phyloP scores from a whole-genome alignment of 768 basidiomycete species.

The Hemileccinum impolitum region DNA sequence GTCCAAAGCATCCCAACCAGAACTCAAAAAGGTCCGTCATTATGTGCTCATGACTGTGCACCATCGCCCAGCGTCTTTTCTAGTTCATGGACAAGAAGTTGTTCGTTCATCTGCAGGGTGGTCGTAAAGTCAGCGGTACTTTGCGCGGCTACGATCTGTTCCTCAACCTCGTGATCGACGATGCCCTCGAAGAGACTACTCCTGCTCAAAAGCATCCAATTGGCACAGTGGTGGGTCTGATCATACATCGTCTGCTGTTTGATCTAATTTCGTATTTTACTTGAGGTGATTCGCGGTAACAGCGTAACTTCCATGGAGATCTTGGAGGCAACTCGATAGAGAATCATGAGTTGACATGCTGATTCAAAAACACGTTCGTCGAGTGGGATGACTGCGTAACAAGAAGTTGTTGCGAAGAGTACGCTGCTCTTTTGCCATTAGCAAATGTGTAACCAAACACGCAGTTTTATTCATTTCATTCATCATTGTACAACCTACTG shows the following conservation, averaged over 20 bases:
- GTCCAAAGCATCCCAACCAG: slow-evolving; percentile 96
- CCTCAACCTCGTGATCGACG: slow-evolving; percentile 96
- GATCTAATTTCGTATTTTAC: slow-evolving; percentile 5
- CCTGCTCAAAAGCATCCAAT: slow-evolving; percentile 88
- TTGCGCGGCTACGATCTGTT: slow-evolving; percentile 98
- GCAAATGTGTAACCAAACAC: too few relatives aligned
- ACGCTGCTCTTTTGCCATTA: too few relatives aligned
- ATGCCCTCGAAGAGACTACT: slow-evolving; percentile 87
- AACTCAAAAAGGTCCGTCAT: slow-evolving; percentile 89
- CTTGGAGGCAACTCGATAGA: slow-evolving; percentile 55
- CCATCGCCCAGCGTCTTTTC: background rate
- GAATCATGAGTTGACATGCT: background rate
- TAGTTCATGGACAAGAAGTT: slow-evolving; percentile 99
- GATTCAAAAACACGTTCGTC: background rate
- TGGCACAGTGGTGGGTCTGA: slow-evolving; percentile 79
- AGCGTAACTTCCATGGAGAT: slow-evolving; percentile 96
- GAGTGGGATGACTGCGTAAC: too few relatives aligned
- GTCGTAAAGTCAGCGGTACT: slow-evolving; percentile 92
- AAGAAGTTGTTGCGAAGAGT: too few relatives aligned
- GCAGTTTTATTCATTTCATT: too few relatives aligned
- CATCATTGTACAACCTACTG: too few relatives aligned
- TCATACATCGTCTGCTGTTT: background rate
- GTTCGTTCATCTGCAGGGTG: slow-evolving; percentile 90
- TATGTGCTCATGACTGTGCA: background rate
- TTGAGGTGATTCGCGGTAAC: slow-evolving; percentile 93